Conservation (phyloP, 257 asterid genomes). For the Haberlea rhodopensis region DNA sequence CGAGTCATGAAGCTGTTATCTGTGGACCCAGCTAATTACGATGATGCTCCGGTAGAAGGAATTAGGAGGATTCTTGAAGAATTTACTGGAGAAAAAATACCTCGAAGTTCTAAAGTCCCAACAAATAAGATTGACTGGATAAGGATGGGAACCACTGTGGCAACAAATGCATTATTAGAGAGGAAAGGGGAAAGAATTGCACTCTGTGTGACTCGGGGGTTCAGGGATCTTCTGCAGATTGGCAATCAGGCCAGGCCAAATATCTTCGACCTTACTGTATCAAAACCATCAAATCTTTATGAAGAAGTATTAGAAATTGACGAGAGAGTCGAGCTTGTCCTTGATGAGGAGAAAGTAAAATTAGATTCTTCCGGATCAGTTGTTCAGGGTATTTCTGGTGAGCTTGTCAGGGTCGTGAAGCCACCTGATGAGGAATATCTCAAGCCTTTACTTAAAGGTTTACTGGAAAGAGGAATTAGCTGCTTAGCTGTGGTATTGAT, state of each 20-base stretch:
- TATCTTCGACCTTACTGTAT: slow-evolving; percentile 90
- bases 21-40: slow-evolving; percentile 91
- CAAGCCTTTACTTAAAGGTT: slow-evolving; percentile 57
- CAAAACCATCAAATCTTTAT: slow-evolving; percentile 84
- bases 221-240: slow-evolving; percentile 82
- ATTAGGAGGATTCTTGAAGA: slow-evolving; percentile 89
- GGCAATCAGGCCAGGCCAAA: slow-evolving; percentile 95
- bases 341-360: slow-evolving; percentile 36
- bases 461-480: slow-evolving; percentile 61
- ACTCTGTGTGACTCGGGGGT: slow-evolving; percentile 79
- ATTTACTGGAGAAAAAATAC: slow-evolving; percentile 62
- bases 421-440: slow-evolving; percentile 65
- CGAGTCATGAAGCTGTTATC: slow-evolving; percentile 87
- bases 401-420: slow-evolving; percentile 75
- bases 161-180: slow-evolving; percentile 89
- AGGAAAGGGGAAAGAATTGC: slow-evolving; percentile 95
- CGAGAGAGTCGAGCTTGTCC: slow-evolving; percentile 87
- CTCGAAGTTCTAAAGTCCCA: slow-evolving; percentile 77
- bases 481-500: slow-evolving; percentile 84
- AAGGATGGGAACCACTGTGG: slow-evolving; percentile 99
- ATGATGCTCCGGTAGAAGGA: slow-evolving; percentile 98
- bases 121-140: slow-evolving; percentile 95
- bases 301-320: slow-evolving; percentile 90
- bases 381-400: slow-evolving; percentile 82
- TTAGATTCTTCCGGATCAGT: slow-evolving; percentile 41